Evolutionary conservation across 2,329 filamentous ascomycete species (phyloP).

Genomic region (Epichloe scottii): DNA sequence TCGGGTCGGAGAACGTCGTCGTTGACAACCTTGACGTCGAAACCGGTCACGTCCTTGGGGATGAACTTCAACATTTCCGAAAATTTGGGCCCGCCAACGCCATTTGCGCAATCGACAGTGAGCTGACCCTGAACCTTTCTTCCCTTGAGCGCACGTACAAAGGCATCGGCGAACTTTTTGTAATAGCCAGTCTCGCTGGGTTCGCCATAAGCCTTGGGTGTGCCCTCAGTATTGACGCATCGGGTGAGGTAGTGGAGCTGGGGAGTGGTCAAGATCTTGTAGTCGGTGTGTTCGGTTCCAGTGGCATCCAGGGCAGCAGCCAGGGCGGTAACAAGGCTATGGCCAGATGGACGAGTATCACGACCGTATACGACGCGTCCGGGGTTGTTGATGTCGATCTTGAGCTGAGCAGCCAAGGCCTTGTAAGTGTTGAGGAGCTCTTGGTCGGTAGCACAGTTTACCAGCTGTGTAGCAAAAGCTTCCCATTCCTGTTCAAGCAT

Average conservation of each 20-base stretch:
- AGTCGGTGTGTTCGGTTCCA: constrained; percentile 64
- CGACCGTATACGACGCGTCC: constrained; percentile 81
- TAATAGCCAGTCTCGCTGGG: constrained; percentile 90
- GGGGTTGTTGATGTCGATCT: constrained; percentile 56
- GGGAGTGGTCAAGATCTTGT: constrained; percentile 88
- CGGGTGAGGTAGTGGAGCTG: constrained; percentile 95
- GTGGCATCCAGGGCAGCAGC: constrained; percentile 68
- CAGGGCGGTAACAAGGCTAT: constrained; percentile 67
- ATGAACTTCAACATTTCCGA: constrained; percentile 75
- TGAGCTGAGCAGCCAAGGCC: constrained; percentile 60
- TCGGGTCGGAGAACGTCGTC: constrained; percentile 88
- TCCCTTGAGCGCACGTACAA: constrained; percentile 69
- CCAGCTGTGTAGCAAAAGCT: constrained; percentile 71
- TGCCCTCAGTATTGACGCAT: constrained; percentile 85
- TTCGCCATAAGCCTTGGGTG: constrained; percentile 75
- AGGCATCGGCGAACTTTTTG: constrained; percentile 76
- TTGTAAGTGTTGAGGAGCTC: constrained; percentile 66
- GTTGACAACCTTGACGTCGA: constrained; percentile 81
- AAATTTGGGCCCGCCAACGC: constrained; percentile 87
- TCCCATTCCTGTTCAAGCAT: constrained; percentile 98
- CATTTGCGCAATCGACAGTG: constrained; percentile 91
- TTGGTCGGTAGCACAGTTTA: constrained; percentile 69
- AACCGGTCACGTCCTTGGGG: constrained; percentile 52
- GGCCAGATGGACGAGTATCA: constrained; percentile 87
- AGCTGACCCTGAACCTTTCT: constrained; percentile 62